phyloP scores from a whole-genome alignment of 108 stramenopile species.

The Cylindrotheca fusiformis region DNA sequence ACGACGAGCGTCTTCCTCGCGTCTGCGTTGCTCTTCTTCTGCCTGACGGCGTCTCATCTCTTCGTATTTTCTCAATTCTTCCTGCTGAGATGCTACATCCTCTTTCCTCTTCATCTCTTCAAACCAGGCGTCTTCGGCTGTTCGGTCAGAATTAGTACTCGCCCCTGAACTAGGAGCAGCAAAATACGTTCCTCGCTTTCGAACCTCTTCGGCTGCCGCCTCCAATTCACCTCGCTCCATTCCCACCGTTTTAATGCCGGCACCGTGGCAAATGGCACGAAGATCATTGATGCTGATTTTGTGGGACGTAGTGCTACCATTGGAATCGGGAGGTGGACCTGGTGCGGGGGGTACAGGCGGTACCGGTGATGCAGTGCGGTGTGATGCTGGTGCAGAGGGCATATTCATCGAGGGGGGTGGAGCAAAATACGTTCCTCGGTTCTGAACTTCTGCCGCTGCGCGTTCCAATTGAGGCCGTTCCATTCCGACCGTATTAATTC shows the following conservation, averaged over 20 bases:
- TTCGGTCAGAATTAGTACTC: not conserved
- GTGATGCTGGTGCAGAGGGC: too few species aligned
- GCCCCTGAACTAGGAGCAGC: slow-evolving; percentile 5
- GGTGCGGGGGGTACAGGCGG: not conserved
- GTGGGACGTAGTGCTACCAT: not conserved
- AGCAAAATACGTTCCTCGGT: slow-evolving; percentile 31
- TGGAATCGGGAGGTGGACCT: slow-evolving; percentile 2
- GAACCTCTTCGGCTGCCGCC: slow-evolving; percentile 46
- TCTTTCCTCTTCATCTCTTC: too few species aligned
- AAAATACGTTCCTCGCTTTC: slow-evolving; percentile 37
- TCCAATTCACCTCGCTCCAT: slow-evolving; percentile 86
- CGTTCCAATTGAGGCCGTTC: slow-evolving; percentile 72
- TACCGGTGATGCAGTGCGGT: not conserved
- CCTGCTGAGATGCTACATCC: slow-evolving; percentile 12
- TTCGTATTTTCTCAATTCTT: slow-evolving; percentile 32
- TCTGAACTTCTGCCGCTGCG: slow-evolving; percentile 44
- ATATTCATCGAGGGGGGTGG: slow-evolving; percentile 4
- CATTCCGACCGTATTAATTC: slow-evolving; percentile 83
- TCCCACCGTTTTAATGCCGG: slow-evolving; percentile 71
- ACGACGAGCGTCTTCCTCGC: slow-evolving; percentile 15
- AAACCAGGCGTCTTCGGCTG: slow-evolving; percentile 13
- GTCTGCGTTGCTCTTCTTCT: slow-evolving; percentile 34
- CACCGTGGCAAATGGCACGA: slow-evolving; percentile 80
- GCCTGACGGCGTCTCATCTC: slow-evolving; percentile 32
- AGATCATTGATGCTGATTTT: slow-evolving; percentile 70